These are phyloP conservation scores for Cladophialophora yegresii DNA, from an alignment of 2,329 filamentous ascomycete species.

Conservation along the genomic window DNA sequence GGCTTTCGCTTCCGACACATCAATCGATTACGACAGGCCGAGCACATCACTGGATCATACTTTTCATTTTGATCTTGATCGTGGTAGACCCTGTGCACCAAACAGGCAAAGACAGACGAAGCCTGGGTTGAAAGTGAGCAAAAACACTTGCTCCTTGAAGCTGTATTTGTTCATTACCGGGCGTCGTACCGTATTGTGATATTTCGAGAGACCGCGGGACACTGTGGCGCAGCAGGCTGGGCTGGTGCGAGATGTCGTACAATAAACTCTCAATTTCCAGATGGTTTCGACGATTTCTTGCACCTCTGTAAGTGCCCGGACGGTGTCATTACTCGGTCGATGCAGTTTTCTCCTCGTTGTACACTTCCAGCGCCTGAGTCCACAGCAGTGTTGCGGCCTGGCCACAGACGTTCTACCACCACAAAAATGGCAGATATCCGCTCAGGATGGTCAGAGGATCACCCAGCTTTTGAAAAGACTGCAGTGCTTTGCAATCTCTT, in stretches of 20 bases:
- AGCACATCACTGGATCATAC: background rate
- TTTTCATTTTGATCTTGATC: background rate
- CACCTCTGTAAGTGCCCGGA: too few relatives aligned
- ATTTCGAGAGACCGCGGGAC: background rate
- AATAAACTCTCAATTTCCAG: background rate
- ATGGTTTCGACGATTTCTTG: too few relatives aligned
- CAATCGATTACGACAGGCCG: background rate
- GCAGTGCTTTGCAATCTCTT: conserved; percentile 4
- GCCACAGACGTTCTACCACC: conserved; percentile 11
- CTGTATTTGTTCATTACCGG: background rate
- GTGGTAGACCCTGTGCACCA: background rate
- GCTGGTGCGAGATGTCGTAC: background rate
- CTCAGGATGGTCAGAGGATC: background rate
- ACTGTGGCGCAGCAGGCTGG: background rate
- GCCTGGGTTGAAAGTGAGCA: background rate
- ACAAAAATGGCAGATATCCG: conserved; percentile 5
- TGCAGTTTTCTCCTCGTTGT: conserved; percentile 4
- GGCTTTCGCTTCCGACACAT: too few relatives aligned
- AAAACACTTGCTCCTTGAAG: background rate
- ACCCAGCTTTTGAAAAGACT: background rate
- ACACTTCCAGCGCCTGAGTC: conserved; percentile 9
- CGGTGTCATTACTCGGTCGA: background rate
- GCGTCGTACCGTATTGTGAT: background rate
- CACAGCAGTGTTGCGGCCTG: conserved; percentile 6
- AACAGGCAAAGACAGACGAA: background rate